A percentile compares a stretch with the other conserved stretches of the same genome.
phyloP scores from a whole-genome alignment of 768 basidiomycete species.

The Cystobasidium ongulense region DNA sequence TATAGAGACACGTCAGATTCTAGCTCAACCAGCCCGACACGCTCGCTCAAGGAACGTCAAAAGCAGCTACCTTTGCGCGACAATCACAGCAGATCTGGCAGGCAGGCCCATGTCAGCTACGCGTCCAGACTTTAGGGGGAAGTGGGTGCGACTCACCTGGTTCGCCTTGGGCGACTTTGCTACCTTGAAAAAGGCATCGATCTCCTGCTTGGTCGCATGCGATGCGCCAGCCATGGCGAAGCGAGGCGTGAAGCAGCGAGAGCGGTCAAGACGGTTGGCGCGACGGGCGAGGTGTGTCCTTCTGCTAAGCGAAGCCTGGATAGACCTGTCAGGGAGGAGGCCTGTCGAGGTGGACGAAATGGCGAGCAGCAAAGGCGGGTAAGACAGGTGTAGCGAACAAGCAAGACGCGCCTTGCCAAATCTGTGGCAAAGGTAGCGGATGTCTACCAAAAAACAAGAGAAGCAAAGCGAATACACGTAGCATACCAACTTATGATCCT shows the following conservation, averaged over 20 bases:
- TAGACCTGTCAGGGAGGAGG: neutral
- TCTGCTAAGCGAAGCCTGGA: neutral
- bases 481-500: too few species aligned
- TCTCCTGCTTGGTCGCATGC: slow-evolving; percentile 34
- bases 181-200: slow-evolving; percentile 26
- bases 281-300: neutral
- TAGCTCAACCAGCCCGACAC: neutral
- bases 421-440: too few species aligned
- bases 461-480: too few species aligned
- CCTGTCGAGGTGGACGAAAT: too few species aligned
- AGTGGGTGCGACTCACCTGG: slow-evolving; percentile 15
- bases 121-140: neutral
- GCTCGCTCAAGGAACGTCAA: neutral
- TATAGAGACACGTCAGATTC: neutral
- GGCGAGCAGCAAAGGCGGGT: too few species aligned
- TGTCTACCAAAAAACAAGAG: too few species aligned
- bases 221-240: slow-evolving; percentile 9
- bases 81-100: slow-evolving; percentile 26
- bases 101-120: neutral
- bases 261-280: neutral
- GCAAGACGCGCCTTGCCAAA: too few species aligned
- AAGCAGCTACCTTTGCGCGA: slow-evolving; percentile 17
- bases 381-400: too few species aligned
- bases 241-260: neutral
- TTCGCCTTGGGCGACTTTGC: slow-evolving; percentile 8